phyloP scores from a whole-genome alignment of 495 filamentous ascomycete species.

The Penicilliopsis zonata region DNA sequence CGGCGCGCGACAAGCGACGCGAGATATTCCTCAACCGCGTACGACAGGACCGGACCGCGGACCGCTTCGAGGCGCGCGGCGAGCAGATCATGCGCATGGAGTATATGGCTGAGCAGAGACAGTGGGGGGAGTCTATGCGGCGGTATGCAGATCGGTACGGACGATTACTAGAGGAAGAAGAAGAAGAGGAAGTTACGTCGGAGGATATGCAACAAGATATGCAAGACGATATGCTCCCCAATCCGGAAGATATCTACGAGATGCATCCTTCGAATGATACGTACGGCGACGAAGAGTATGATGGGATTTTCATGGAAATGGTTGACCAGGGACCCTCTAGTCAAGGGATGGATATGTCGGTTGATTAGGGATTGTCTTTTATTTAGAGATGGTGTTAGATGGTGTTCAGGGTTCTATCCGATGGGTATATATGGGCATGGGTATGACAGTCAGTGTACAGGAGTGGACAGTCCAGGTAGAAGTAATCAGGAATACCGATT shows the following conservation, averaged over 20 bases:
- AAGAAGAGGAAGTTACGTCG: slow-evolving; percentile 18
- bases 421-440: no score
- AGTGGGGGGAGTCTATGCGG: slow-evolving; percentile 36
- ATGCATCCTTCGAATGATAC: slow-evolving; percentile 12
- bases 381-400: no score
- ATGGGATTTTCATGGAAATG: slow-evolving; percentile 36
- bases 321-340: slow-evolving; percentile 8
- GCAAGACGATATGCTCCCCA: no score
- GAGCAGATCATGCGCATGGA: slow-evolving; percentile 56
- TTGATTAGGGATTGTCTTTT: background rate
- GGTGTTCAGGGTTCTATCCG: no score
- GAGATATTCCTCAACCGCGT: slow-evolving; percentile 69
- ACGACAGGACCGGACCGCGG: slow-evolving; percentile 56
- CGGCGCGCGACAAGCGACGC: slow-evolving; percentile 22
- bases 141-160: slow-evolving; percentile 17
- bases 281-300: slow-evolving; percentile 48
- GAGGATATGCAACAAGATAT: slow-evolving; percentile 12
- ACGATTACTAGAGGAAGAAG: slow-evolving; percentile 28
- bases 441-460: no score
- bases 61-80: slow-evolving; percentile 53
- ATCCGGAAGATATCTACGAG: background rate
- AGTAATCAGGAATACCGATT: no score
- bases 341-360: slow-evolving; percentile 33
- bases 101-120: slow-evolving; percentile 33
- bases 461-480: no score